Conservation (phyloP, 768 basidiomycete genomes). For the Tubosaeta brunneosetosa region DNA sequence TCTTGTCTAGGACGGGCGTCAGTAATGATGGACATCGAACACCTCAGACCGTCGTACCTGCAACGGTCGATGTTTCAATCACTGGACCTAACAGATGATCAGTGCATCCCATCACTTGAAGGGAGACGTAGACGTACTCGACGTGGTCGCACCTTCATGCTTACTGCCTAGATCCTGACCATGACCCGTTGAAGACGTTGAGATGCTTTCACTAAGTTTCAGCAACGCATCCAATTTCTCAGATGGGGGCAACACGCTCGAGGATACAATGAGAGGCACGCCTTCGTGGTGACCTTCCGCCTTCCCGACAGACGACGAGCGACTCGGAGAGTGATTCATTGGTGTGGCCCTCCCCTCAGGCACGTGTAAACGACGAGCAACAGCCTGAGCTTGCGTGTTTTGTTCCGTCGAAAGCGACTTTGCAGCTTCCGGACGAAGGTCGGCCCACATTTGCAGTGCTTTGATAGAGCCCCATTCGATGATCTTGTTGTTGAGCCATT, state of each 20-base stretch:
- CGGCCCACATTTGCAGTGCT: slow-evolving; percentile 89
- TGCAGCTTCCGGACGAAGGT: slow-evolving; percentile 59
- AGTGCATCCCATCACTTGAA: slow-evolving; percentile 1
- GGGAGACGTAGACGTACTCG: slow-evolving; percentile 14
- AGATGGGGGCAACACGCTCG: slow-evolving; percentile 11
- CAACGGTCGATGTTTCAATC: slow-evolving; percentile 11
- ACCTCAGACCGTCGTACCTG: slow-evolving; percentile 15
- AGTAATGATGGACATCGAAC: slow-evolving; percentile 5
- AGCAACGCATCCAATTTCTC: slow-evolving; percentile 25
- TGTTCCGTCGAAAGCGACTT: slow-evolving; percentile 44
- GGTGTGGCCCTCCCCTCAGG: slow-evolving; percentile 44
- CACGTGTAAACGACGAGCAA: slow-evolving; percentile 45
- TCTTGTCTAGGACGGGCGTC: slow-evolving; percentile 12
- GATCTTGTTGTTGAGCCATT: slow-evolving; percentile 97
- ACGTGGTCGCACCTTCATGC: slow-evolving; percentile 25
- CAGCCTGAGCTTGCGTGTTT: slow-evolving; percentile 42
- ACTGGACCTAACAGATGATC: slow-evolving; percentile 21
- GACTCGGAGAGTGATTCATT: slow-evolving; percentile 30
- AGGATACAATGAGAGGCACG: slow-evolving; percentile 15
- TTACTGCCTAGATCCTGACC: slow-evolving; percentile 1
- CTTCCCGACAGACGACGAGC: slow-evolving; percentile 35
- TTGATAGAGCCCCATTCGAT: slow-evolving; percentile 99
- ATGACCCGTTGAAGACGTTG: slow-evolving; percentile 12
- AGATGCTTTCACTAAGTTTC: slow-evolving; percentile 18
- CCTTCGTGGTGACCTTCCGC: slow-evolving; percentile 16